Evolutionary conservation across 83 land plant species (phyloP).

Genomic region (Larix sibirica): DNA sequence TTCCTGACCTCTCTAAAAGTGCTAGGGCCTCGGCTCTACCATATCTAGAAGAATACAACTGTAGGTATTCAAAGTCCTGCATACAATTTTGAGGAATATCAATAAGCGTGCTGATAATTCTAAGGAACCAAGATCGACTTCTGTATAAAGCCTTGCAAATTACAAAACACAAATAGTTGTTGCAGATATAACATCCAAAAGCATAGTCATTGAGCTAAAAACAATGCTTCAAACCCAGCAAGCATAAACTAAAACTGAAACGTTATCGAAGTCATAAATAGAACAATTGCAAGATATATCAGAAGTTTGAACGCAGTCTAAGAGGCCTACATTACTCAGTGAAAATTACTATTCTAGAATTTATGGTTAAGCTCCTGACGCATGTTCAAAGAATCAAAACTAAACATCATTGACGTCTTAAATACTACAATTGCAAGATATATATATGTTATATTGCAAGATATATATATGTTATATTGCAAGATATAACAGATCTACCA

Average conservation of each 20-base stretch:
- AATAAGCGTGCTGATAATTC: background rate
- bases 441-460: background rate
- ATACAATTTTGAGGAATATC: constrained; percentile 7
- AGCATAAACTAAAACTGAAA: background rate
- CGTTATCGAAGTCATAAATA: background rate
- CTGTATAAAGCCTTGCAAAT: background rate
- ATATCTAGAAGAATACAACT: constrained; percentile 76
- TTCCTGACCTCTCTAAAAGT: constrained; percentile 85
- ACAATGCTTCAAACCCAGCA: background rate
- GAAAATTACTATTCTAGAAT: no score
- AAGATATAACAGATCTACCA: no score
- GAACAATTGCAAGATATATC: background rate
- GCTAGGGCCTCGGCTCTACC: constrained; percentile 80
- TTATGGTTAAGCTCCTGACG: no score
- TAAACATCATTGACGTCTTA: background rate
- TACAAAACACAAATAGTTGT: background rate
- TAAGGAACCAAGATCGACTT: background rate
- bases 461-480: background rate
- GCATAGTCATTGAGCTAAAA: background rate
- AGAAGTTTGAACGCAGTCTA: no score
- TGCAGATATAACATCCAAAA: background rate
- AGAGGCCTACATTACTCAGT: no score
- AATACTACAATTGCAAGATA: background rate
- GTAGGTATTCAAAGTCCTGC: constrained; percentile 91
- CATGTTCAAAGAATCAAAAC: background rate